These are phyloP conservation scores for Jatropha curcas DNA, from an alignment of 345 rosid species.

Conservation along the genomic window DNA sequence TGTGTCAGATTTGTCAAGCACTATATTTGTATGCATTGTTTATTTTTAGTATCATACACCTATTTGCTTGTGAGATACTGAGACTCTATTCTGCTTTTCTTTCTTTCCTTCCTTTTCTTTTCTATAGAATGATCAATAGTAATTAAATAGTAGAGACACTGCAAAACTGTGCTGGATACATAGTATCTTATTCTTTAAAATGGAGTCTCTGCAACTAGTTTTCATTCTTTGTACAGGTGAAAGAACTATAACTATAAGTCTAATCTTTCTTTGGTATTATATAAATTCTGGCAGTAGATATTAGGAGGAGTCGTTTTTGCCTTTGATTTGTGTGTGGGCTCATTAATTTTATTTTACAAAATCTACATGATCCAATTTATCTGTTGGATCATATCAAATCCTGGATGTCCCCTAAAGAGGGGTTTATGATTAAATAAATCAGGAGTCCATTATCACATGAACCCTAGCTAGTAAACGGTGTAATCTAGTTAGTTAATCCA, in stretches of 20 bases:
- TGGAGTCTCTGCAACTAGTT: constrained; percentile 9
- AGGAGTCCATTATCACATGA: constrained; percentile 26
- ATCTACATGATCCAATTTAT: constrained; percentile 19
- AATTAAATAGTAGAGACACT: not conserved
- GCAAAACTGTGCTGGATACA: no score
- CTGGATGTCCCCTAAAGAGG: constrained; percentile 32
- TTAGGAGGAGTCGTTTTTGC: constrained; percentile 11
- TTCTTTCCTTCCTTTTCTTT: not conserved
- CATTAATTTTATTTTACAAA: constrained; percentile 9
- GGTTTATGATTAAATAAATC: constrained; percentile 29
- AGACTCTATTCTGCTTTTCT: not conserved
- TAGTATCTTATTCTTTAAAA: not conserved
- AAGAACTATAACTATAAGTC: no score
- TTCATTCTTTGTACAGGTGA: constrained; percentile 6
- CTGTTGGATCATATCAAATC: constrained; percentile 31
- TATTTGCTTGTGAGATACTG: no score
- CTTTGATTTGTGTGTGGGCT: constrained; percentile 18
- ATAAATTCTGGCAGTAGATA: no score
- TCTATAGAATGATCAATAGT: not conserved
- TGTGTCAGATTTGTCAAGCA: constrained; percentile 33
- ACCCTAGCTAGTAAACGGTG: constrained; percentile 32
- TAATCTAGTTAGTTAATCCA: constrained; percentile 4
- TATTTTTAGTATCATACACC: constrained; percentile 22
- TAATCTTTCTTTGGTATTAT: not conserved
- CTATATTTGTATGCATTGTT: not conserved